Evolutionary conservation across 176 grass and related monocot species (phyloP).

Genomic region (Aegilops bicornis): DNA sequence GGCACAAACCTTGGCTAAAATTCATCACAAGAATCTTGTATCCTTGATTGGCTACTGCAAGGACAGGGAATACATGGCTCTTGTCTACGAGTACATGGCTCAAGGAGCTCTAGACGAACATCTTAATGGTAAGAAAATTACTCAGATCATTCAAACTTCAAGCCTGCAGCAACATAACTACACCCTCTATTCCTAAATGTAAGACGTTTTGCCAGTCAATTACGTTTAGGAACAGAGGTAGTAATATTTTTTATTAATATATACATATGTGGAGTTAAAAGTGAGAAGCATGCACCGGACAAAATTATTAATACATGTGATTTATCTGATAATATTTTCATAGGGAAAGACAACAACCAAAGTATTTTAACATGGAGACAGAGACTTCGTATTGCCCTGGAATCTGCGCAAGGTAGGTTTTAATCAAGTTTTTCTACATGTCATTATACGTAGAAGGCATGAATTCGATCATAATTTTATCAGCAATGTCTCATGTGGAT

Average conservation of each 20-base stretch:
- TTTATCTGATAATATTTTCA: background rate
- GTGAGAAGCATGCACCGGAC: background rate
- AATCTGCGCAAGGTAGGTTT: conserved; percentile 51
- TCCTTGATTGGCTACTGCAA: conserved; percentile 55
- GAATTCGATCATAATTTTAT: background rate
- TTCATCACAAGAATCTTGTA: background rate
- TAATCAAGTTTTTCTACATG: background rate
- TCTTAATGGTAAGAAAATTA: conserved; percentile 21
- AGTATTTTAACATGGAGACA: conserved; percentile 43
- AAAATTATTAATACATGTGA: background rate
- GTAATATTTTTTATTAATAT: no score
- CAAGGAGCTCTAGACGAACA: conserved; percentile 52
- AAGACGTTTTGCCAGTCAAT: no score
- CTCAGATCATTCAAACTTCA: background rate
- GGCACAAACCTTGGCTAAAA: background rate
- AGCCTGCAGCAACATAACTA: background rate
- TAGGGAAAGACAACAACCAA: conserved; percentile 14
- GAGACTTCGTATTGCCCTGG: conserved; percentile 42
- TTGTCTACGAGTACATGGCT: conserved; percentile 72
- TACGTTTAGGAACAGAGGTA: no score
- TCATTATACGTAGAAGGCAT: background rate
- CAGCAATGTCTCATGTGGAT: background rate
- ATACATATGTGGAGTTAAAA: background rate
- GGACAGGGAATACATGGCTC: conserved; percentile 46
- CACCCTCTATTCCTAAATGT: no score